phyloP scores from a whole-genome alignment of 768 basidiomycete genomes.

The Suillus bovinus region DNA sequence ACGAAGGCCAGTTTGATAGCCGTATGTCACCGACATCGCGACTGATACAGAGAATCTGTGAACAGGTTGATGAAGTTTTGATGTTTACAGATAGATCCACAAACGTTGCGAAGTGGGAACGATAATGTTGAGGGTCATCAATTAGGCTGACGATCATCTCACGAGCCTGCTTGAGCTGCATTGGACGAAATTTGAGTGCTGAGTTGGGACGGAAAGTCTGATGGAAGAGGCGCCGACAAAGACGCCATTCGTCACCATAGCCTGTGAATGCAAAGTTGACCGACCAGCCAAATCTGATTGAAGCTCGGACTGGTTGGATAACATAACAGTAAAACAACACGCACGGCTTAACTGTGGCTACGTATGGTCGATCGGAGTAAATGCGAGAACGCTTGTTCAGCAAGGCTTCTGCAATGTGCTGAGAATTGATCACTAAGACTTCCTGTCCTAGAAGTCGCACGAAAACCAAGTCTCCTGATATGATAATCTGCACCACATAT shows the following conservation, averaged over 20 bases:
- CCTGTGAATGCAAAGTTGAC: neutral
- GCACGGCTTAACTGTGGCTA: conserved; percentile 4
- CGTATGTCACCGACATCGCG: conserved; percentile 6
- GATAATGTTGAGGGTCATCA: conserved; percentile 30
- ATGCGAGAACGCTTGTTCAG: conserved; percentile 11
- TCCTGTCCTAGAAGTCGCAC: conserved; percentile 7
- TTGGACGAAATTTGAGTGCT: conserved; percentile 22
- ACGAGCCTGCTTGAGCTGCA: conserved; percentile 24
- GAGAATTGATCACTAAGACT: conserved; percentile 6
- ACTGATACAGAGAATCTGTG: conserved; percentile 11
- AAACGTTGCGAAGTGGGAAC: conserved; percentile 19
- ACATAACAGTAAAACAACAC: neutral
- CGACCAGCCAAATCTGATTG: conserved; percentile 9
- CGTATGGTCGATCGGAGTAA: conserved; percentile 10
- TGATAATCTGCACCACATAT: neutral
- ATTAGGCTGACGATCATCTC: conserved; percentile 28
- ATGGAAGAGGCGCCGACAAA: conserved; percentile 36
- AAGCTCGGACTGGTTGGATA: neutral
- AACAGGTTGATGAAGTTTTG: neutral
- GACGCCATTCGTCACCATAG: conserved; percentile 20
- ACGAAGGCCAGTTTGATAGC: neutral
- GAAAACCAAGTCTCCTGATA: conserved; percentile 7
- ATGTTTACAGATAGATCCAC: conserved; percentile 7
- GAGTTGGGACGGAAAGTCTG: conserved; percentile 38
- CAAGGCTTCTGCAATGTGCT: neutral